Conservation (phyloP, 345 rosid genomes). For the Brassica nigra region DNA sequence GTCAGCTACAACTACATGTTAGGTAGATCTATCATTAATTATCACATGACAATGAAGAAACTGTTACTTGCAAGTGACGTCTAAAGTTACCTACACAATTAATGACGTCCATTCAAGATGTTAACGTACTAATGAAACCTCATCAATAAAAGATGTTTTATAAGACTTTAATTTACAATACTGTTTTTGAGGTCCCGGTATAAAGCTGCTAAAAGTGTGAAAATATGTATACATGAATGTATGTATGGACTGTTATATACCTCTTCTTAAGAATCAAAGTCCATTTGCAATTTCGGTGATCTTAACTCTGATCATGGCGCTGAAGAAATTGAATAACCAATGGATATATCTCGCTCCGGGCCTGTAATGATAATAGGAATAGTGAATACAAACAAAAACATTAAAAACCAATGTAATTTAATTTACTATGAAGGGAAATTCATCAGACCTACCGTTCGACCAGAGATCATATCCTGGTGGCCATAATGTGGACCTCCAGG, state of each 20-base stretch:
- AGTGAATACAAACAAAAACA: neutral
- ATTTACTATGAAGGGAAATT: neutral
- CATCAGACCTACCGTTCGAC: slow-evolving; percentile 53
- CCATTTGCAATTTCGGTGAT: neutral
- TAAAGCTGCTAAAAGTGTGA: neutral
- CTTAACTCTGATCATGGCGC: slow-evolving; percentile 53
- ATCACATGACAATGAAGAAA: slow-evolving; percentile 32
- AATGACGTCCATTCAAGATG: neutral
- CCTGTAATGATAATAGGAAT: slow-evolving; percentile 46
- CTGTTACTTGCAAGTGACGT: slow-evolving; percentile 32
- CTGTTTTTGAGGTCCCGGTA: neutral
- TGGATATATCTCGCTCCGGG: slow-evolving; percentile 58
- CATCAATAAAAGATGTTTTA: neutral
- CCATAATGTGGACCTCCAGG: slow-evolving; percentile 81
- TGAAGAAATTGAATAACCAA: slow-evolving; percentile 55
- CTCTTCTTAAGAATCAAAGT: slow-evolving; percentile 10
- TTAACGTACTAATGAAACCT: neutral
- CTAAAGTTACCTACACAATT: neutral
- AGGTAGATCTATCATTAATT: slow-evolving; percentile 24
- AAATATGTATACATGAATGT: slow-evolving; percentile 3
- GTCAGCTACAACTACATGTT: slow-evolving; percentile 12
- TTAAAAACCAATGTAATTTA: neutral
- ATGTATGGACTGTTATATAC: slow-evolving; percentile 1
- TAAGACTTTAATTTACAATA: neutral
- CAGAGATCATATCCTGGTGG: slow-evolving; percentile 78